Percentiles rank a stretch among this genome's conserved stretches.
Conservation (phyloP, 176 grass and related monocot species). For the Musa acuminata region DNA sequence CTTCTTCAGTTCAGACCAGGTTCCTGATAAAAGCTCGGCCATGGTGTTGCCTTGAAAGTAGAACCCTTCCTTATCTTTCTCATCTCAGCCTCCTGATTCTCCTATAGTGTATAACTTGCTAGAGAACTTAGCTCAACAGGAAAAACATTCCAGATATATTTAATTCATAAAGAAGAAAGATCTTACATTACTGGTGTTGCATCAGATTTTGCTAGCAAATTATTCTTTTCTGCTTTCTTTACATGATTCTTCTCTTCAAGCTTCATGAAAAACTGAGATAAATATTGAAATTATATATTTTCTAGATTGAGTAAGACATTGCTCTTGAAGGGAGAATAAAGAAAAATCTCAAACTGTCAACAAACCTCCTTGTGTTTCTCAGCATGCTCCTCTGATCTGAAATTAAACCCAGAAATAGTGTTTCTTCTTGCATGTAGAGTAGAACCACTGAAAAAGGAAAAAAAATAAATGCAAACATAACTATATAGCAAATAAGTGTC, state of each 20-base stretch:
- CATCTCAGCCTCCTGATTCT: slow-evolving; percentile 96
- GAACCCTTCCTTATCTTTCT: slow-evolving; percentile 81
- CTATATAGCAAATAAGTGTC: slow-evolving; percentile 2
- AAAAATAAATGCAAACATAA: neutral
- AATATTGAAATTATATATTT: neutral
- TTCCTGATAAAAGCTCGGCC: slow-evolving; percentile 97
- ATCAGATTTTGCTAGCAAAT: slow-evolving; percentile 82
- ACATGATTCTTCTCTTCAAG: slow-evolving; percentile 87
- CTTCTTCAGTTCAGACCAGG: slow-evolving; percentile 87
- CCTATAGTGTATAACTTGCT: slow-evolving; percentile 31
- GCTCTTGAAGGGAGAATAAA: neutral
- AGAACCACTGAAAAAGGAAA: slow-evolving; percentile 27
- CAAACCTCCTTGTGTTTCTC: slow-evolving; percentile 88
- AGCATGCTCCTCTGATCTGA: slow-evolving; percentile 76
- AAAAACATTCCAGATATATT: neutral
- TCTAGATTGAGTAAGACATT: neutral
- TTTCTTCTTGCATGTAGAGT: slow-evolving; percentile 39
- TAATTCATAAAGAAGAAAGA: slow-evolving; percentile 3
- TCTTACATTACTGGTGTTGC: slow-evolving; percentile 24
- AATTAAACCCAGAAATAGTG: slow-evolving; percentile 56
- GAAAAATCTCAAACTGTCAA: slow-evolving; percentile 4
- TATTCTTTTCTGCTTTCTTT: slow-evolving; percentile 75
- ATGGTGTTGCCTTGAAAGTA: slow-evolving; percentile 77
- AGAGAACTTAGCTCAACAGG: neutral
- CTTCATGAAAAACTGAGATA: slow-evolving; percentile 74